These are phyloP conservation scores for Novakomyces olei DNA, from an alignment of 805 yeast species.

Conservation along the genomic window DNA sequence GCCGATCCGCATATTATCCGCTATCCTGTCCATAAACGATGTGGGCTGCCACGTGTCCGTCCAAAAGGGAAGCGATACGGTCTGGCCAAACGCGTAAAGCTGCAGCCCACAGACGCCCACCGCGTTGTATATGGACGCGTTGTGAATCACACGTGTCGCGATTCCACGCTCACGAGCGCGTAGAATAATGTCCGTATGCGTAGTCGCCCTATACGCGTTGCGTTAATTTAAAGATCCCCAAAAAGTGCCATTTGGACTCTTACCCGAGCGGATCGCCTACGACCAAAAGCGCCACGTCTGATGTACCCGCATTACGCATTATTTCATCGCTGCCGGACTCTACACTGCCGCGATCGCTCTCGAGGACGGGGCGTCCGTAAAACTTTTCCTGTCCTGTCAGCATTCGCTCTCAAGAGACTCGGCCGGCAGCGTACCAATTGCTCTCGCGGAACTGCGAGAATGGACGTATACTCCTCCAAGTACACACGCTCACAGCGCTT, in stretches of 20 bases:
- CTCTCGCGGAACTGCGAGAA: slow-evolving; percentile 76
- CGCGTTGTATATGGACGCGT: slow-evolving; percentile 95
- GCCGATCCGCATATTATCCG: slow-evolving; percentile 79
- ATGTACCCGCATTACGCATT: slow-evolving; percentile 48
- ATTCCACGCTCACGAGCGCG: slow-evolving; percentile 75
- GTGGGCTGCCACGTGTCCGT: slow-evolving; percentile 94
- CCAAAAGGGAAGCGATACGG: slow-evolving; percentile 89
- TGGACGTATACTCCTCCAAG: slow-evolving; percentile 85
- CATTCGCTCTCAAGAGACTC: too few species aligned
- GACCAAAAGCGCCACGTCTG: slow-evolving; percentile 80
- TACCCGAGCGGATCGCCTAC: slow-evolving; percentile 91
- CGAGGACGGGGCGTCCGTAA: slow-evolving; percentile 62
- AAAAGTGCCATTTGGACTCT: too few species aligned
- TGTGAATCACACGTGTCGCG: slow-evolving; percentile 63
- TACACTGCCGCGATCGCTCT: slow-evolving; percentile 89
- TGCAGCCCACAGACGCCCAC: slow-evolving; percentile 96
- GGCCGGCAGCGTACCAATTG: slow-evolving; percentile 14
- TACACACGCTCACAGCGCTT: slow-evolving; percentile 74
- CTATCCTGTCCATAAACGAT: slow-evolving; percentile 68
- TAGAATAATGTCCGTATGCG: slow-evolving; percentile 82
- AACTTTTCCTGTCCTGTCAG: slow-evolving; percentile 29
- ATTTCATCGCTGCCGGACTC: slow-evolving; percentile 75
- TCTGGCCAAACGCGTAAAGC: slow-evolving; percentile 85
- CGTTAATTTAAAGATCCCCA: too few species aligned
- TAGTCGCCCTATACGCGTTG: slow-evolving; percentile 63